Conservation (phyloP, 1,284 basidiomycete species). For the Amylostereum chailletii region DNA sequence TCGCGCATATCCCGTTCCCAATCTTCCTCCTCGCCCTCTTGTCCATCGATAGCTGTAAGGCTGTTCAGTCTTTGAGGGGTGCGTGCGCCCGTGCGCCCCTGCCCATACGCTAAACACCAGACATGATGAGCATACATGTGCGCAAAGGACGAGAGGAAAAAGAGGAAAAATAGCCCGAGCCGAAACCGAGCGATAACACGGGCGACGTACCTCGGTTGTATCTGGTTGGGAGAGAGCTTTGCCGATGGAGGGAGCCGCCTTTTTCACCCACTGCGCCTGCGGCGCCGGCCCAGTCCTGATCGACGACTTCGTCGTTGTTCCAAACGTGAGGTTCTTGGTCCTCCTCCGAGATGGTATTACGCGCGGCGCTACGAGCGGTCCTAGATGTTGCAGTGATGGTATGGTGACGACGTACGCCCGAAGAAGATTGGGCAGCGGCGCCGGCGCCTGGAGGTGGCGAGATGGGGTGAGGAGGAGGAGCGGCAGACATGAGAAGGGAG, state of each 20-base stretch:
- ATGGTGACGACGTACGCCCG: slow-evolving; percentile 63
- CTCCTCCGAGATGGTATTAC: slow-evolving; percentile 61
- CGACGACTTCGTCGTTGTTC: slow-evolving; percentile 71
- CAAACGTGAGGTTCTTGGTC: slow-evolving; percentile 50
- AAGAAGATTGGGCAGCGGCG: slow-evolving; percentile 16
- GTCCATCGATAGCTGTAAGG: slow-evolving; percentile 71
- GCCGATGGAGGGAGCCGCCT: slow-evolving; percentile 60
- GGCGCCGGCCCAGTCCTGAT: slow-evolving; percentile 69
- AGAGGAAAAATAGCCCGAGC: slow-evolving; percentile 6
- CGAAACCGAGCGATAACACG: slow-evolving; percentile 3
- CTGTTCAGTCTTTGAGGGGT: slow-evolving; percentile 73
- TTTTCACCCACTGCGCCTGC: slow-evolving; percentile 79
- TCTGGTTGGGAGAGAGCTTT: slow-evolving; percentile 70
- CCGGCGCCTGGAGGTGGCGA: slow-evolving; percentile 23
- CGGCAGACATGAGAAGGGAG: slow-evolving; percentile 22
- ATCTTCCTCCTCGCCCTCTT: slow-evolving; percentile 77
- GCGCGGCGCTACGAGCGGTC: slow-evolving; percentile 47
- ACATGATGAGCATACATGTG: slow-evolving; percentile 1
- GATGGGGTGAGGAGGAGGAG: slow-evolving; percentile 20
- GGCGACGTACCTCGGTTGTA: slow-evolving; percentile 61
- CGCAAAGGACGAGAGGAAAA: slow-evolving; percentile 10
- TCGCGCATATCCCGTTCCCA: slow-evolving; percentile 67
- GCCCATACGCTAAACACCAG: slow-evolving; percentile 32
- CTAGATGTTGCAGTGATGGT: slow-evolving; percentile 74
- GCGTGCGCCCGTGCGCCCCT: slow-evolving; percentile 46